Evolutionary conservation across 768 basidiomycete species (phyloP), one percentile per base, ranked within the genome.

Genomic region (Filobasidium floriforme): DNA sequence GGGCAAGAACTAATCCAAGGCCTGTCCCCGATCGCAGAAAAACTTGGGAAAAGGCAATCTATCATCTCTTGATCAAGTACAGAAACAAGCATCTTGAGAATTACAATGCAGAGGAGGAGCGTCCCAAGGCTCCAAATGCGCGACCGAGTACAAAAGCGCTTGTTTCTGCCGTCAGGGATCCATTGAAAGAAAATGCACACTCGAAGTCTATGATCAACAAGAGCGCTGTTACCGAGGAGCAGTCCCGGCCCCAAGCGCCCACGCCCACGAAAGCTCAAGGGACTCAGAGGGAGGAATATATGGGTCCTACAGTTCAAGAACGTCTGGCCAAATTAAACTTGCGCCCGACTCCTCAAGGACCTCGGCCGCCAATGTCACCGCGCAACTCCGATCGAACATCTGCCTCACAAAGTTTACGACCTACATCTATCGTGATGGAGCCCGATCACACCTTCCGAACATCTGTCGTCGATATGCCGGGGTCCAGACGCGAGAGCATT

Each of bases 11-110:
- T 37, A 9, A 37, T 37, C 9, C 32, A 37, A n/a, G 26, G 28
- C 29, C 19, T 61, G 46, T 41, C 15, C 14, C 22, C 4, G n/a
- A 63, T 1, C 72, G 72, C 61, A 85, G 87, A 63, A 86, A 86
- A 60, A 93, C 88, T 32, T 93, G 91, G 89, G 91, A 98, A 77
- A 97, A 99, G 79, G 90, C 90, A 0, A 89, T 98, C 59, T 99
- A 99, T 78, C 87, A 89, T 73, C 80, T 97, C 5, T 82, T 99
- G n/a, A 82, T 88, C 63, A 86, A 85, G 69, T 97, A 96, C 79
- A 85, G 92, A 52, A 84, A 84, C 60, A 85, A 83, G 70, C 86
- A 87, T 63, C 76, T 90, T 51, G 87, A 89, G 73, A 83, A 86
- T 69, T 89, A 85, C 75, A 85, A 81, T 72, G 78, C 80, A 77